Evolutionary conservation across 2,329 filamentous ascomycete species (phyloP), one percentile per base, ranked within the genome.

Genomic region (Gaeumannomyces sp.): DNA sequence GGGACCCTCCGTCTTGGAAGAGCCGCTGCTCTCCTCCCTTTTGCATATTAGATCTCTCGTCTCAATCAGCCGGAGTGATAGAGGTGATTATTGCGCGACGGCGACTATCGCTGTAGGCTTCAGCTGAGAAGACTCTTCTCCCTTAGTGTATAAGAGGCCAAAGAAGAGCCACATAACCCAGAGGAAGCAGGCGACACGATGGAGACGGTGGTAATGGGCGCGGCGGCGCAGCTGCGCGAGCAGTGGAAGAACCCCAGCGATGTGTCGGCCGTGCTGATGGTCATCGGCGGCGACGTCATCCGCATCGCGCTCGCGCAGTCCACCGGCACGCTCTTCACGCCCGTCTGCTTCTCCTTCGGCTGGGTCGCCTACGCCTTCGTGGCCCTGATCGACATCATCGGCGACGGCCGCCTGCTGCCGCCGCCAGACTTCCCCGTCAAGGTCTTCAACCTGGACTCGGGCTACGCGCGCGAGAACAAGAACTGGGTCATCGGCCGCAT

Each of bases 311-410:
- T 71, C 6, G 69, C 70, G 0, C 69, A 69, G 28, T 56, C 64
- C 0, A 64, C 69, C 0, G 71, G 70, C 0, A 61, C 29, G 25
- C 16, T 60, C 2, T 68, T 62, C 33, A 68, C 64, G 0, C 69
- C 71, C 1, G 70, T 71, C 4, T 69, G 67, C 60, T 71, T 72
- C 29, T 71, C 69, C 0, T 71, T 72, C 45, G 69, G 70, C 1
- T 71, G 69, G 63, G 68, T 71, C 1, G 64, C 69, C 0, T 71
- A 71, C 58, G 65, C 69, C n/a, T 67, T 71, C 27, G 64, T 64
- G 13, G 64, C 65, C 0, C 59, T 70, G 22, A 59, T 67, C 11
- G 38, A 27, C 25, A 58, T 69, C 25, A 63, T 71, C 31, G 69
- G 70, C 13, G 67, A 70, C 11, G 67, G 67, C 16, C 63, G 66